Base-by-base conservation (phyloP, 768 basidiomycete species). In the Boletus rubroflammeus region DNA sequence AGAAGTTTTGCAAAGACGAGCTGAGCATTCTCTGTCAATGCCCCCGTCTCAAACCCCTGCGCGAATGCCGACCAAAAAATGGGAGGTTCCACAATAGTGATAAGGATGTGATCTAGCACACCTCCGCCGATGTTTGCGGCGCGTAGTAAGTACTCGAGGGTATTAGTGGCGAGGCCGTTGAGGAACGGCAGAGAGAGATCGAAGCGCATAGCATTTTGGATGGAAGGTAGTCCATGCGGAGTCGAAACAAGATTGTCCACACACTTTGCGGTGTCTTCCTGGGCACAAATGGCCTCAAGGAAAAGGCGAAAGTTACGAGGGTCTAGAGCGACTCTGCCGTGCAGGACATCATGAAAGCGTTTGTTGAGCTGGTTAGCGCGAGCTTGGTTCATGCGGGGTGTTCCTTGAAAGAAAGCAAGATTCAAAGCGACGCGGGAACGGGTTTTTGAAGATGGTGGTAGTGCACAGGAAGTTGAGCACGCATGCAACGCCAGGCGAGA, bases 1-100 rank as follows among this genome's bases (percentile, higher is more conserved):
- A 85, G 69, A 6, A 83, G 64, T 75, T 75, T 79, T 5, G 74
- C 78, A 49, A 83, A 81, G 29, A 69, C 64, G 34, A 61, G 55
- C 54, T 79, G 75, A 2, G 72, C 75, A 0, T 63, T 53, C 15
- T 73, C 72, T 8, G 57, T 25, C 41, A 81, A 64, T 0, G 55
- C 29, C 15, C 67, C 67, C 0, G 54, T 54, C 45, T 71, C 59
- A 34, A 77, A 80, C 10, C 67, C 75, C 17, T 55, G 47, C 0
- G 57, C 50, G 50, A 78, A 76, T 1, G 63, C 52, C 11, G 54
- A 56, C 80, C 80, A 84, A 57, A 83, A 83, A 15, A 81, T 72
- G 0, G 80, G 75, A 3, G 82, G 83, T 0, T 83, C 75, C 7
- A 78, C 75, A 9, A 84, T 76, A 2, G 62, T 57, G 38, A 65